These are phyloP conservation scores for Globisporangium cylindrosporum DNA, from an alignment of 352 stramenopile genomes.

Conservation along the genomic window DNA sequence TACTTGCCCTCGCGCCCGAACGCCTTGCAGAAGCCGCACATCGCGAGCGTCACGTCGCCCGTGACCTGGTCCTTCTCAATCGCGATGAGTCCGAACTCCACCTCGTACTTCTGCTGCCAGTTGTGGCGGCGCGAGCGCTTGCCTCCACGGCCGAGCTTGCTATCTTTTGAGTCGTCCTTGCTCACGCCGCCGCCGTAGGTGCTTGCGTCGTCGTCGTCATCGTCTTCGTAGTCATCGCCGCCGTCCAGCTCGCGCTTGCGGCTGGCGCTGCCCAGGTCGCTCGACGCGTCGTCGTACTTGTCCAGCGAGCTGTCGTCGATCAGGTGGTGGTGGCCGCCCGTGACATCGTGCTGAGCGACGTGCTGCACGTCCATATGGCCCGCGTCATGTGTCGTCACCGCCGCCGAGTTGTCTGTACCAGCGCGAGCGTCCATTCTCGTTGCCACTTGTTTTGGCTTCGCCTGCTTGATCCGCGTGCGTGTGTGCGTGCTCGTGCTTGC, in stretches of 20 bases:
- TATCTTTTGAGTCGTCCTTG: slow-evolving; percentile 25
- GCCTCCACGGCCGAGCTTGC: slow-evolving; percentile 26
- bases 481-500: neutral
- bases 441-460: neutral
- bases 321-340: slow-evolving; percentile 25
- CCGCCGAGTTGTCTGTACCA: neutral
- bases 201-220: slow-evolving; percentile 43
- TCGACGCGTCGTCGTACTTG: slow-evolving; percentile 37
- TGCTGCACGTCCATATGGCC: slow-evolving; percentile 3
- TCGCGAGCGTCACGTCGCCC: slow-evolving; percentile 71
- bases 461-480: neutral
- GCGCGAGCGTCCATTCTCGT: slow-evolving; percentile 10
- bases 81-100: slow-evolving; percentile 70
- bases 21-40: slow-evolving; percentile 83
- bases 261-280: slow-evolving; percentile 19
- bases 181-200: slow-evolving; percentile 4
- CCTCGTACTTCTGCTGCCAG: slow-evolving; percentile 82
- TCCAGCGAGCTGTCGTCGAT: slow-evolving; percentile 33
- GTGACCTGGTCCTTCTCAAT: slow-evolving; percentile 67
- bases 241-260: slow-evolving; percentile 37
- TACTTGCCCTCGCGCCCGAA: slow-evolving; percentile 79
- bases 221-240: slow-evolving; percentile 31
- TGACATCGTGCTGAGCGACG: neutral
- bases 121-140: slow-evolving; percentile 66
- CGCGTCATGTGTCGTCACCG: neutral